These are phyloP conservation scores for Polygonum aviculare DNA, from an alignment of 148 eudicot genomes.

Conservation along the genomic window DNA sequence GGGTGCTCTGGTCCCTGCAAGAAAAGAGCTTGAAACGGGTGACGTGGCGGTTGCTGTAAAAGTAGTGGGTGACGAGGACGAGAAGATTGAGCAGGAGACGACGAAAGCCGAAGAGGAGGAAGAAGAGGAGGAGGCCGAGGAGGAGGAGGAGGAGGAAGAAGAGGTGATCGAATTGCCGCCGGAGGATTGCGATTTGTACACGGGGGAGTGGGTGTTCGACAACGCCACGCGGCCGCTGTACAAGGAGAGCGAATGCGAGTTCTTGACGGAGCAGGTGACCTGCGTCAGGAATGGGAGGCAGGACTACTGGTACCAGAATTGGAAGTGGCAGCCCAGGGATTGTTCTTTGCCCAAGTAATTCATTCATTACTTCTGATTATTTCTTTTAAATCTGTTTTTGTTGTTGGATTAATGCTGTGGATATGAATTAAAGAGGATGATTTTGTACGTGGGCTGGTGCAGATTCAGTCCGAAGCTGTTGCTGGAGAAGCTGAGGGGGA, in stretches of 20 bases:
- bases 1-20: constrained; percentile 17
- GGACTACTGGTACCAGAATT: constrained; percentile 65
- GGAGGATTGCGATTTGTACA: constrained; percentile 70
- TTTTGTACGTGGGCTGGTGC: not conserved
- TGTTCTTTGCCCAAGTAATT: constrained; percentile 76
- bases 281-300: constrained; percentile 88
- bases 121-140: constrained; percentile 15
- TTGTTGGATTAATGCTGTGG: not conserved
- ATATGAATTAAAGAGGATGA: not conserved
- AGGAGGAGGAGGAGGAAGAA: constrained; percentile 33
- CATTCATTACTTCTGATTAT: not conserved
- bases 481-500: constrained; percentile 74
- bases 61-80: not conserved
- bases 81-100: not conserved
- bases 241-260: constrained; percentile 70
- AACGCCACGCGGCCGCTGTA: constrained; percentile 63
- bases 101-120: not conserved
- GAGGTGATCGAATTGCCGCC: constrained; percentile 61
- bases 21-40: constrained; percentile 37
- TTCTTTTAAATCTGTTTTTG: too few relatives aligned
- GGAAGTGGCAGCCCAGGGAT: constrained; percentile 97
- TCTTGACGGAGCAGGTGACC: constrained; percentile 77
- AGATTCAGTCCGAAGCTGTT: constrained; percentile 75
- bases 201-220: constrained; percentile 83
- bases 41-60: not conserved